Percentiles rank a stretch among this genome's conserved stretches.
phyloP scores from a whole-genome alignment of 2,329 filamentous ascomycete genomes.

The Spiromastix sp. region DNA sequence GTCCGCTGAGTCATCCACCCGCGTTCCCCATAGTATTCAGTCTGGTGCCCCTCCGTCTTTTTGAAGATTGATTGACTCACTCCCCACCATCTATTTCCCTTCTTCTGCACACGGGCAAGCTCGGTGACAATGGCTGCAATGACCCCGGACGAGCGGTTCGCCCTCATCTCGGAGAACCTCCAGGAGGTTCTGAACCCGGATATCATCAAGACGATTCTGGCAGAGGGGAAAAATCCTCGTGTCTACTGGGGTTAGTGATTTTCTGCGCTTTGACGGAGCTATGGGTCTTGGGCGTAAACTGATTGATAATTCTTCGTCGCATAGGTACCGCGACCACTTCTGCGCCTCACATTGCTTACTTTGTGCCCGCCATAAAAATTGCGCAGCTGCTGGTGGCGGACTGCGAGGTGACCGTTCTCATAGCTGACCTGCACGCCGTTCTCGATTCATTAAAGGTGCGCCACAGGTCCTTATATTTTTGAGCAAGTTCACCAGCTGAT shows the following conservation, averaged over 20 bases:
- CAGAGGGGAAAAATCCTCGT: conserved; percentile 57
- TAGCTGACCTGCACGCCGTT: conserved; percentile 50
- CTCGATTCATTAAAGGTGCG: conserved; percentile 50
- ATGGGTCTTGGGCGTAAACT: too few relatives aligned
- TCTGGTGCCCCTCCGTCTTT: too few relatives aligned
- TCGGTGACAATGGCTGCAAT: conserved; percentile 13
- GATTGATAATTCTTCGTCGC: too few relatives aligned
- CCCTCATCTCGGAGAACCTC: conserved; percentile 69
- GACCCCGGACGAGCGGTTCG: conserved; percentile 49
- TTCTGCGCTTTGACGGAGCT: too few relatives aligned
- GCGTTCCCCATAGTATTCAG: too few relatives aligned
- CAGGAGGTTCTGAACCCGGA: conserved; percentile 75
- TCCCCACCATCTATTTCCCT: too few relatives aligned
- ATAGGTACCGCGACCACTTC: conserved; percentile 71
- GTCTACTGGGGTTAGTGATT: conserved; percentile 72
- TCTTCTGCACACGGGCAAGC: conserved; percentile 12
- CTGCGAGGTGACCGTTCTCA: conserved; percentile 66
- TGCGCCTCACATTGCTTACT: conserved; percentile 75
- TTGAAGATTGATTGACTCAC: too few relatives aligned
- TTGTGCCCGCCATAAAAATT: conserved; percentile 74
- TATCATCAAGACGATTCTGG: conserved; percentile 62
- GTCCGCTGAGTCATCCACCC: too few relatives aligned
- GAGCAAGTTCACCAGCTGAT: too few relatives aligned
- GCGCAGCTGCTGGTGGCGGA: conserved; percentile 73
- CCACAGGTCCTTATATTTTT: too few relatives aligned